phyloP scores from a whole-genome alignment of 2,329 filamentous ascomycete genomes.

The Penicillium freii region DNA sequence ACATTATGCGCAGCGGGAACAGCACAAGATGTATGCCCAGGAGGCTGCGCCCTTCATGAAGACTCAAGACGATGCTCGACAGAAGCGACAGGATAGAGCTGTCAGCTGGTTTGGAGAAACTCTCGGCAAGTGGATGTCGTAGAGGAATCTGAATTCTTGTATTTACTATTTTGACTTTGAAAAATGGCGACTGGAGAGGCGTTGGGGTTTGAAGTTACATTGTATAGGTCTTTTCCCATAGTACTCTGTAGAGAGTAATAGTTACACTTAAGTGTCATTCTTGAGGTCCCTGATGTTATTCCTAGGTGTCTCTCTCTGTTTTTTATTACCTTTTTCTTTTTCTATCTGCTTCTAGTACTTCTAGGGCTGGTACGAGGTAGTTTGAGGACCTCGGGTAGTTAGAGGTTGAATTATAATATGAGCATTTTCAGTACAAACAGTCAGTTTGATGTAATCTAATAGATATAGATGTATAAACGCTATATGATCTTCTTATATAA shows the following conservation, averaged over 20 bases:
- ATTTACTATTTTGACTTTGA: slow-evolving; percentile 1
- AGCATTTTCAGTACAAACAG: neutral
- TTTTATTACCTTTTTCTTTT: neutral
- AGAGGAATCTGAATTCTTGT: neutral
- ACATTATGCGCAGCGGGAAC: slow-evolving; percentile 39
- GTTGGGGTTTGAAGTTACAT: neutral
- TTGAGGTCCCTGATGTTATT: neutral
- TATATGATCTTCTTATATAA: neutral
- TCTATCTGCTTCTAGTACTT: neutral
- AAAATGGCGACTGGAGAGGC: slow-evolving; percentile 3
- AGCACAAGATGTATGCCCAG: slow-evolving; percentile 38
- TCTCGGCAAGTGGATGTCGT: slow-evolving; percentile 43
- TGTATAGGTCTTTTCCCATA: neutral
- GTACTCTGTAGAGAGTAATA: neutral
- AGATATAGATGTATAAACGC: no score
- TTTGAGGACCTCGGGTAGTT: neutral
- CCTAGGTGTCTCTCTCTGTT: neutral
- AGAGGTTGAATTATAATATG: neutral
- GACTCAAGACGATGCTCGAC: slow-evolving; percentile 36
- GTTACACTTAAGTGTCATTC: neutral
- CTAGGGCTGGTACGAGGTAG: neutral
- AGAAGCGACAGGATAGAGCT: slow-evolving; percentile 40
- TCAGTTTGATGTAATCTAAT: neutral
- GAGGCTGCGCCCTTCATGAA: slow-evolving; percentile 40
- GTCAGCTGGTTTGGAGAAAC: slow-evolving; percentile 46